Conservation (phyloP, 345 rosid genomes). For the Reutealis trisperma region DNA sequence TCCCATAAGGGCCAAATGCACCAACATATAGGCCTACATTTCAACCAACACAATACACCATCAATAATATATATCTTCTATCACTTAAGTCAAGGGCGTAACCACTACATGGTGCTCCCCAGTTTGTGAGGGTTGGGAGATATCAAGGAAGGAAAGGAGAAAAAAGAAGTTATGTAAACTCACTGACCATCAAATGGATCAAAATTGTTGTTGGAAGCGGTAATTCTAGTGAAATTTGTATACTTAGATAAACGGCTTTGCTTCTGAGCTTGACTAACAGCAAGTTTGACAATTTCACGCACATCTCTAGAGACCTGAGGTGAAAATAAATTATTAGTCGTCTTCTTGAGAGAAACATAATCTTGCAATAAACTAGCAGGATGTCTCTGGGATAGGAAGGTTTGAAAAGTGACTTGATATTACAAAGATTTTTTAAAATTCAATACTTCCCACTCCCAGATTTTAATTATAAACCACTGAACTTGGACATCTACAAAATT, state of each 20-base stretch:
- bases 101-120: not conserved
- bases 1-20: constrained; percentile 93
- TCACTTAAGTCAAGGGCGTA: constrained; percentile 1
- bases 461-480: not conserved
- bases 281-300: constrained; percentile 84
- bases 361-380: not conserved
- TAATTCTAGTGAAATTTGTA: constrained; percentile 74
- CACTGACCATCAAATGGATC: constrained; percentile 86
- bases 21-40: constrained; percentile 85
- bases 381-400: not conserved
- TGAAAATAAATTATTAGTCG: constrained; percentile 16
- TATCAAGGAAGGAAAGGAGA: not conserved
- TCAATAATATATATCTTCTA: not conserved
- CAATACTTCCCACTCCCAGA: not conserved
- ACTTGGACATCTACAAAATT: not conserved
- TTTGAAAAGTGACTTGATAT: not conserved
- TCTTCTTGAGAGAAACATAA: not conserved
- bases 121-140: not conserved
- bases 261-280: constrained; percentile 73
- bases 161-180: not conserved
- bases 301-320: constrained; percentile 75
- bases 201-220: constrained; percentile 54
- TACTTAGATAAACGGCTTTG: constrained; percentile 62
- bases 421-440: not conserved
- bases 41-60: constrained; percentile 18